Conservation (phyloP, 257 asterid species). For the Ilex aquifolium region DNA sequence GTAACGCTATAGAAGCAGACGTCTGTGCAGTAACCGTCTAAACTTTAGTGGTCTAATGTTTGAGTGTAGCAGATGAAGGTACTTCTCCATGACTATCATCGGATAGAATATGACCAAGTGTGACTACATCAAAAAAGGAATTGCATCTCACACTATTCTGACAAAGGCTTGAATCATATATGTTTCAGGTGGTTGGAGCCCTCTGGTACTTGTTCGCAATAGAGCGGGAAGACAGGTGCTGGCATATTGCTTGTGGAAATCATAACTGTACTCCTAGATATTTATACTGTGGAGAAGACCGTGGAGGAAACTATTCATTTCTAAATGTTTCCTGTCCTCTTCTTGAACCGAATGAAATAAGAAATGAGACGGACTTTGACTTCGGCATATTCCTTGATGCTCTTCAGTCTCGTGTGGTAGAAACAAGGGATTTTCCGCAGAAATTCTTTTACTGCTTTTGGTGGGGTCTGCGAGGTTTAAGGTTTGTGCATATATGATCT, state of each 20-base stretch:
- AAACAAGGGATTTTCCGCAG: slow-evolving; percentile 22
- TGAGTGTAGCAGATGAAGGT: too few species aligned
- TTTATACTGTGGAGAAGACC: slow-evolving; percentile 29
- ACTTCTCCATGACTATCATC: too few species aligned
- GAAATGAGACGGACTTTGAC: slow-evolving; percentile 33
- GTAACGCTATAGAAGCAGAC: too few species aligned
- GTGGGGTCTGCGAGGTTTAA: slow-evolving; percentile 75
- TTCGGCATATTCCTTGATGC: slow-evolving; percentile 65
- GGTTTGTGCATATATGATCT: slow-evolving; percentile 24
- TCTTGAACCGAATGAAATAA: slow-evolving; percentile 24
- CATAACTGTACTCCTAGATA: slow-evolving; percentile 4
- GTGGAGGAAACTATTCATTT: slow-evolving; percentile 15
- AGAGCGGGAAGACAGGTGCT: slow-evolving; percentile 53
- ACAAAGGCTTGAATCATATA: too few species aligned
- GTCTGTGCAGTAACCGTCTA: too few species aligned
- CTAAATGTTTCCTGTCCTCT: slow-evolving; percentile 39
- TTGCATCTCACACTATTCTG: too few species aligned
- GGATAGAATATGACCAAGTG: too few species aligned
- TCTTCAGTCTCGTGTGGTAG: slow-evolving; percentile 46
- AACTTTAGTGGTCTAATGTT: too few species aligned
- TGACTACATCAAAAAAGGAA: too few species aligned
- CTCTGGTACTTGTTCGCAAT: slow-evolving; percentile 59
- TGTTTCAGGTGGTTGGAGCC: slow-evolving; percentile 45
- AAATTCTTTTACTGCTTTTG: slow-evolving; percentile 61
- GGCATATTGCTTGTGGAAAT: slow-evolving; percentile 37